Evolutionary conservation across 2,329 filamentous ascomycete genomes (phyloP).

Genomic region (Diaporthe sp.): DNA sequence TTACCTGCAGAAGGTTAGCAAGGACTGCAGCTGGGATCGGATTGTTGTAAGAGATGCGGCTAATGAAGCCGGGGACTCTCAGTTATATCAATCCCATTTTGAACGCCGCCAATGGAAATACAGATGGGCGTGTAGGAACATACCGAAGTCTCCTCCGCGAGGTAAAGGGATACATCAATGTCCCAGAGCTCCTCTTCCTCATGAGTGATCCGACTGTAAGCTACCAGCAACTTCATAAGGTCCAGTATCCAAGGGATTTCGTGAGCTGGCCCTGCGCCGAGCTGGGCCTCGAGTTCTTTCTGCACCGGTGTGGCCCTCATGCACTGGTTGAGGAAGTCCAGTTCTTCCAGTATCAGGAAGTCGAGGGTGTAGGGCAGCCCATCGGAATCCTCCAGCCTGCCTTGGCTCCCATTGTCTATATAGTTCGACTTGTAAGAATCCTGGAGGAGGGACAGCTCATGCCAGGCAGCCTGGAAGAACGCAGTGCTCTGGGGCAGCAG

Average conservation of each 20-base stretch:
- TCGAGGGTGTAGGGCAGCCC: slow-evolving; percentile 94
- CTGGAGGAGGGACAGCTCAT: slow-evolving; percentile 82
- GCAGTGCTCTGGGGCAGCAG: slow-evolving; percentile 85
- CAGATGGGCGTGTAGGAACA: neutral
- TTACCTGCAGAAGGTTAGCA: slow-evolving; percentile 60
- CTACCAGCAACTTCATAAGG: slow-evolving; percentile 86
- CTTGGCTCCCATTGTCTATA: slow-evolving; percentile 86
- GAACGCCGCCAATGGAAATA: neutral
- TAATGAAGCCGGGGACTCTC: neutral
- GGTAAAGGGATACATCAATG: slow-evolving; percentile 93
- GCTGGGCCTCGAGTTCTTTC: slow-evolving; percentile 86
- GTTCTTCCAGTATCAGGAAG: slow-evolving; percentile 91
- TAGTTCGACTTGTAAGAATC: slow-evolving; percentile 84
- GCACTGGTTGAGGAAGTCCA: slow-evolving; percentile 94
- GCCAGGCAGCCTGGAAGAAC: slow-evolving; percentile 90
- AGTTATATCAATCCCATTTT: neutral
- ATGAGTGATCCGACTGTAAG: slow-evolving; percentile 88
- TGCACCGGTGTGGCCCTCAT: slow-evolving; percentile 90
- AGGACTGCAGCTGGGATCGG: neutral
- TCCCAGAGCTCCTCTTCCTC: slow-evolving; percentile 98
- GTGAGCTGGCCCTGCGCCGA: slow-evolving; percentile 72
- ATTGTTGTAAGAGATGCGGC: neutral
- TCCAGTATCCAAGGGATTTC: slow-evolving; percentile 86
- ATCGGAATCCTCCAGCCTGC: slow-evolving; percentile 89
- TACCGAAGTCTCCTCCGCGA: slow-evolving; percentile 91